Evolutionary conservation across 208 protist species (phyloP).

Genomic region (Trichomonas tenax): DNA sequence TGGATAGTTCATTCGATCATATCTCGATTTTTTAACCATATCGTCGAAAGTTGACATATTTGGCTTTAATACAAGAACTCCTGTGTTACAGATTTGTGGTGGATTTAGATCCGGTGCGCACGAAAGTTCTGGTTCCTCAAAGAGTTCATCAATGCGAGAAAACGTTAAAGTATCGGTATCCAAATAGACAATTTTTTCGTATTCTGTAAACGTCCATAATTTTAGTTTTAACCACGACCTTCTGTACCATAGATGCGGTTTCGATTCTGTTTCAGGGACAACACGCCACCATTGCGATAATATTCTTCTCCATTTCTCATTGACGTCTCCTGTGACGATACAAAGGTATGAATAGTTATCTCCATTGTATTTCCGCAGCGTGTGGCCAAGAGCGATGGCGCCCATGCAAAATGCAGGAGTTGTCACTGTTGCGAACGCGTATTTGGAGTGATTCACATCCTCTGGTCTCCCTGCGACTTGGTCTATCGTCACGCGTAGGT

Average conservation of each 20-base stretch:
- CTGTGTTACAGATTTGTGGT: background rate
- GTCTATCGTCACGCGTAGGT: too few relatives aligned
- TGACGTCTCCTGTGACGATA: background rate
- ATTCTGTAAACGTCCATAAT: background rate
- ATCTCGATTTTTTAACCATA: background rate
- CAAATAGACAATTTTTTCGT: constrained; percentile 1
- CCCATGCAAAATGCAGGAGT: background rate
- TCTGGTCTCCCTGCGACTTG: too few relatives aligned
- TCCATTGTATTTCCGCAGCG: background rate
- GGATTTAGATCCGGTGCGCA: background rate
- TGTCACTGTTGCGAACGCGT: background rate
- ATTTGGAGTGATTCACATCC: background rate
- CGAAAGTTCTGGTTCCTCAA: background rate
- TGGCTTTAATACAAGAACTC: background rate
- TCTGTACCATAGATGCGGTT: background rate
- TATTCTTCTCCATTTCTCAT: background rate
- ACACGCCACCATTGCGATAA: background rate
- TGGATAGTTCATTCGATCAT: too few relatives aligned
- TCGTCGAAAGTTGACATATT: background rate
- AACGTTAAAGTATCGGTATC: background rate
- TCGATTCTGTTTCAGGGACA: background rate
- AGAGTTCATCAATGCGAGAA: background rate
- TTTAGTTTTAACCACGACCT: background rate
- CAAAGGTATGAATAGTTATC: background rate
- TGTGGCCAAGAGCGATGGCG: background rate